phyloP scores from a whole-genome alignment of 495 filamentous ascomycete species.

The Trichoderma gamsii region DNA sequence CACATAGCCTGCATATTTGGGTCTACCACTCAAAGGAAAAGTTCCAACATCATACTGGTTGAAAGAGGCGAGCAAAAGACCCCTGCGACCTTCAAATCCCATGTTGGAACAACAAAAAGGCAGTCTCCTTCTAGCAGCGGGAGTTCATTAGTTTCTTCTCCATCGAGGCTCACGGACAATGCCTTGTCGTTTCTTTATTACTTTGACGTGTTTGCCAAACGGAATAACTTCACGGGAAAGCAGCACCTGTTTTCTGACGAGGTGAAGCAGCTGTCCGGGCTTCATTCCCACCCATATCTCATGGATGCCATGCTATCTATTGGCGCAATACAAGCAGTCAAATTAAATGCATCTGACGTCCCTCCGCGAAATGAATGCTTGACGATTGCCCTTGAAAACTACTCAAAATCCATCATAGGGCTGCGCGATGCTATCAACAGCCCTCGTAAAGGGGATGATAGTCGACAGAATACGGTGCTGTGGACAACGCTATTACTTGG shows the following conservation, averaged over 20 bases:
- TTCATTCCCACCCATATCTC: neutral
- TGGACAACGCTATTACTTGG: neutral
- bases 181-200: neutral
- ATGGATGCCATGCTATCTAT: conserved; percentile 1
- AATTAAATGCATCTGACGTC: neutral
- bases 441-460: neutral
- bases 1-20: neutral
- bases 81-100: neutral
- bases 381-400: neutral
- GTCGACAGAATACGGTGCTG: neutral
- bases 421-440: neutral
- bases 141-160: neutral
- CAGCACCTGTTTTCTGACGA: neutral
- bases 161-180: neutral
- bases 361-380: neutral
- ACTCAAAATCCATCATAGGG: conserved; percentile 5
- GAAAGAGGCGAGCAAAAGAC: neutral
- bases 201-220: neutral
- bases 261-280: neutral
- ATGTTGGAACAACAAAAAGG: neutral
- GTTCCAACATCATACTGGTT: neutral
- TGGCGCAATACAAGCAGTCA: conserved; percentile 5
- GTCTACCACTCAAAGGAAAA: neutral
- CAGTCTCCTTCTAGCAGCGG: neutral
- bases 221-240: neutral